These are phyloP conservation scores for Bromus sterilis DNA, from an alignment of 176 grass and related monocot genomes.

Conservation along the genomic window DNA sequence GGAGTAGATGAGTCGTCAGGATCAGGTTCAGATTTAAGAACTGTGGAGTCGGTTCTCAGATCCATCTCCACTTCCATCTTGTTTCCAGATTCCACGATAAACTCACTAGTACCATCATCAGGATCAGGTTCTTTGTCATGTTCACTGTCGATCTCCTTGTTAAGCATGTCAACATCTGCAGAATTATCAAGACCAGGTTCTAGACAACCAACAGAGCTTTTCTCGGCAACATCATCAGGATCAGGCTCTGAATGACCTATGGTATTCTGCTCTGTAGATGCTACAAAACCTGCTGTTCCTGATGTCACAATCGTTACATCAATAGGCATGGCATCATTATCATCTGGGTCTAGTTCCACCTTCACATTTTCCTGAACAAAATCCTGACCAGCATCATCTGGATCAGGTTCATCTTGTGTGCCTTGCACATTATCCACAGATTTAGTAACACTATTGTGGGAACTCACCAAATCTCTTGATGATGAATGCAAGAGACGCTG, in stretches of 20 bases:
- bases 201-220: background rate
- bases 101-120: constrained; percentile 21
- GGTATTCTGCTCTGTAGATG: background rate
- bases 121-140: constrained; percentile 25
- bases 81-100: constrained; percentile 20
- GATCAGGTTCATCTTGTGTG: constrained; percentile 29
- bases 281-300: background rate
- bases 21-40: constrained; percentile 26
- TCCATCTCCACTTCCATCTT: constrained; percentile 25
- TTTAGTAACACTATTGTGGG: background rate
- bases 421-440: background rate
- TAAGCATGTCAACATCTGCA: constrained; percentile 24
- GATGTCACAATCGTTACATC: background rate
- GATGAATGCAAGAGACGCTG: constrained; percentile 42
- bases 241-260: constrained; percentile 29
- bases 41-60: background rate
- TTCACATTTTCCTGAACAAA: constrained; percentile 9
- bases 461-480: constrained; percentile 6
- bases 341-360: constrained; percentile 22
- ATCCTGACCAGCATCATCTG: background rate
- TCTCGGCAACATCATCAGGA: constrained; percentile 16
- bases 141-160: background rate
- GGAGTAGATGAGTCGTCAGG: constrained; percentile 41
- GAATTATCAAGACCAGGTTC: constrained; percentile 47
- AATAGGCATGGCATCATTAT: constrained; percentile 29